A percentile compares a stretch with the other conserved stretches of the same genome.
Evolutionary conservation across 2,329 filamentous ascomycete genomes (phyloP).

Genomic region (Bertia moriformis): DNA sequence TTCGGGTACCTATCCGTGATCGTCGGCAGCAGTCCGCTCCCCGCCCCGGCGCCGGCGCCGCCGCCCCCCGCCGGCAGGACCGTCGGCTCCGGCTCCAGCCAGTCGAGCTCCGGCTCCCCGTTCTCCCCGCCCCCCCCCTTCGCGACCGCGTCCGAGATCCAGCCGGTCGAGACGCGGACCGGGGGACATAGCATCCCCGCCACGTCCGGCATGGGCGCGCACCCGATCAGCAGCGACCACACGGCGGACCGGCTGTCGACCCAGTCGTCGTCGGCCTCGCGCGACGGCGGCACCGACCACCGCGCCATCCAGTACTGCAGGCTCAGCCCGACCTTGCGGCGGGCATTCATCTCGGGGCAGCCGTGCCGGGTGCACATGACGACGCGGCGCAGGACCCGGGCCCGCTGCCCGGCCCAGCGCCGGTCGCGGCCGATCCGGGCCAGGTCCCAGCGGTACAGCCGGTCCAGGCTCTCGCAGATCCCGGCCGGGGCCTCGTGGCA

Average conservation of each 20-base stretch:
- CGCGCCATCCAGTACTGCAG: conserved; percentile 67
- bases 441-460: conserved; percentile 59
- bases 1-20: conserved; percentile 43
- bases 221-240: conserved; percentile 58
- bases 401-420: conserved; percentile 24
- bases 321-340: conserved; percentile 51
- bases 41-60: conserved; percentile 30
- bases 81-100: conserved; percentile 48
- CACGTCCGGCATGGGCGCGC: conserved; percentile 34
- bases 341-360: conserved; percentile 55
- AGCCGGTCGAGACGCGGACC: conserved; percentile 57
- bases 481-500: conserved; percentile 67
- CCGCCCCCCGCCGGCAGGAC: too few relatives aligned
- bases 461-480: conserved; percentile 55
- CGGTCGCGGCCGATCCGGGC: conserved; percentile 36
- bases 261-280: conserved; percentile 18
- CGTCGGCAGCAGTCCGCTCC: conserved; percentile 34
- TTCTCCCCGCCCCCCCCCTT: conserved; percentile 25
- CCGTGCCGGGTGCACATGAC: conserved; percentile 60
- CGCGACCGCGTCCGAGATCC: conserved; percentile 56
- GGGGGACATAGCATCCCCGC: conserved; percentile 33
- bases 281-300: conserved; percentile 26
- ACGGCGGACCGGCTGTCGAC: conserved; percentile 29
- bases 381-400: conserved; percentile 33
- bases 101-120: conserved; percentile 38